Conservation (phyloP, 1,284 basidiomycete genomes). For the Schizophyllum commune region DNA sequence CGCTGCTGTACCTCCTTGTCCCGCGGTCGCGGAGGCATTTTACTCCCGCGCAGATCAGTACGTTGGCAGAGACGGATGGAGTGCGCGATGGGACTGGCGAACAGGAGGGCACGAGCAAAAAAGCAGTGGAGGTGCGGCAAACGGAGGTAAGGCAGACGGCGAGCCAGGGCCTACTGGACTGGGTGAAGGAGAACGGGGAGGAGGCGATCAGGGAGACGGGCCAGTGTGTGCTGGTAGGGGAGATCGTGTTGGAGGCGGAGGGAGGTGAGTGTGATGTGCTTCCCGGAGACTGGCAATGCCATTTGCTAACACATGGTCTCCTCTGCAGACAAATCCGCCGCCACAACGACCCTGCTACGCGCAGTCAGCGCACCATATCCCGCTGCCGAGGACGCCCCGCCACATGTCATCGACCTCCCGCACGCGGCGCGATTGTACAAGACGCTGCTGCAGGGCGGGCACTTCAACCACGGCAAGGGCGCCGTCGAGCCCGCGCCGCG, state of each 20-base stretch:
- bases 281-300: neutral
- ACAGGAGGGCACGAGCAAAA: slow-evolving; percentile 70
- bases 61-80: slow-evolving; percentile 65
- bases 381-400: slow-evolving; percentile 29
- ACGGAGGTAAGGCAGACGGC: slow-evolving; percentile 66
- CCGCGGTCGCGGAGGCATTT: slow-evolving; percentile 77
- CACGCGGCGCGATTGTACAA: slow-evolving; percentile 81
- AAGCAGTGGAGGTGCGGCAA: slow-evolving; percentile 51
- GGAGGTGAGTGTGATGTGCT: slow-evolving; percentile 49
- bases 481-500: slow-evolving; percentile 37
- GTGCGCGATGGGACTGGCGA: slow-evolving; percentile 14
- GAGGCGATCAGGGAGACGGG: slow-evolving; percentile 66
- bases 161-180: slow-evolving; percentile 60
- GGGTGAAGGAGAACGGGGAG: slow-evolving; percentile 54
- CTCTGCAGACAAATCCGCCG: slow-evolving; percentile 57
- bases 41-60: slow-evolving; percentile 67
- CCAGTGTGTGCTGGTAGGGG: slow-evolving; percentile 67
- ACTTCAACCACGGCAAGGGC: slow-evolving; percentile 61
- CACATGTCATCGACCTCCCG: slow-evolving; percentile 70
- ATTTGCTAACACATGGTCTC: neutral
- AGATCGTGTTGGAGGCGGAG: slow-evolving; percentile 75
- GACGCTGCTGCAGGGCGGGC: slow-evolving; percentile 82
- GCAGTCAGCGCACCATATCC: slow-evolving; percentile 52
- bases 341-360: slow-evolving; percentile 50
- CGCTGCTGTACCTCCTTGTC: slow-evolving; percentile 73